Evolutionary conservation across 2,329 filamentous ascomycete species (phyloP), one percentile per base, ranked within the genome.

Genomic region (Paracamarosporium sp.): DNA sequence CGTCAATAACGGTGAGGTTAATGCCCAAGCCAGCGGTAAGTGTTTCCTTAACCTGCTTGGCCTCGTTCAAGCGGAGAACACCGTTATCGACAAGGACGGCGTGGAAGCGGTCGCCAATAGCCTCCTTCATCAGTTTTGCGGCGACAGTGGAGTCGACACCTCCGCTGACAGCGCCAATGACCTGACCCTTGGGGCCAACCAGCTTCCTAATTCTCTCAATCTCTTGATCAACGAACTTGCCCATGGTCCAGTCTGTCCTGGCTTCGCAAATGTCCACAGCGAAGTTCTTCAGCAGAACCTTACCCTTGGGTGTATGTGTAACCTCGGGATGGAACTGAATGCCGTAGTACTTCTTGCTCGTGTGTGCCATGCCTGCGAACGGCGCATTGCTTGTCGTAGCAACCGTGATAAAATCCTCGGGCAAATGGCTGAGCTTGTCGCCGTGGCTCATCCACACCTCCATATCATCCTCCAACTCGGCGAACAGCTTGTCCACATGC

Each of bases 251-350:
- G 73, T 92, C 86, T 57, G 87, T 84, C 57, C 83, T 79, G 4
- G 90, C 92, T 28, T 86, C 85, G 78, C 93, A 98, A 62, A 98
- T 96, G 20, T 85, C 83, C 57, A 96, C 84, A 12, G 88, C 88
- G 71, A 97, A 98, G 83, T 98, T 98, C 72, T 84, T 80, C 43
- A 97, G 82, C 5, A 97, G 72, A 27, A 90, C 81, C 9, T 75
- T 89, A 31, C 93, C 93, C 55, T 85, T 82, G 8, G 86, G 83
- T 0, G 90, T 93, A 71, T 92, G 87, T 13, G 85, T 88, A 53
- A 97, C 85, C 75, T 97, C 93, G 1, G 93, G 93, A 76, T 97
- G 93, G 76, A 97, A 94, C 73, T 97, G 93, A 45, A 97, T 86
- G 53, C 90, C 91, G 70, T 88, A 96, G 66, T 91, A 88, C 25